Evolutionary conservation across 495 filamentous ascomycete species (phyloP).

Genomic region (Xylaria castorea): DNA sequence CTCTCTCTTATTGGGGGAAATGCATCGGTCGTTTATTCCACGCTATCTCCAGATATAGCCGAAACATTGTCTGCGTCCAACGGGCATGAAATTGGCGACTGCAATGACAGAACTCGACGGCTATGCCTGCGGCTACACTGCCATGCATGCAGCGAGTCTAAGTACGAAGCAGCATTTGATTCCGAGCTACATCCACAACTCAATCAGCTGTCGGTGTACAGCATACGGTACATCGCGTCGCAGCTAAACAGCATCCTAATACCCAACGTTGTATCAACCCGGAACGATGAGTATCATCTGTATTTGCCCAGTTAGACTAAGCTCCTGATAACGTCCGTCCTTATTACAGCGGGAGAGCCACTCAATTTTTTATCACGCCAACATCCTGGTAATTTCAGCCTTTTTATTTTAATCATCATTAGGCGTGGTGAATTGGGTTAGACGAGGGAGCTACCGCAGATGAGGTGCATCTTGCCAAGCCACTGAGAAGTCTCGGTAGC

Average conservation of each 20-base stretch:
- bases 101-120: not conserved
- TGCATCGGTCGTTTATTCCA: not conserved
- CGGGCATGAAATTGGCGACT: not conserved
- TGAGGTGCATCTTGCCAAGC: slow-evolving; percentile 25
- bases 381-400: slow-evolving; percentile 18
- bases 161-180: not conserved
- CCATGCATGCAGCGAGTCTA: not conserved
- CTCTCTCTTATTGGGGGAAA: not conserved
- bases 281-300: not conserved
- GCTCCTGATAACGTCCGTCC: not conserved
- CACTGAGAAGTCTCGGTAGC: not conserved
- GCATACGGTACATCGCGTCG: not conserved
- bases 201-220: not conserved
- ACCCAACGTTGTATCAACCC: not conserved
- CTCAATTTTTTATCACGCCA: slow-evolving; percentile 11
- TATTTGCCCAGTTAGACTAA: not conserved
- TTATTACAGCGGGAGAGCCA: slow-evolving; percentile 5
- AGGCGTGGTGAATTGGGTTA: slow-evolving; percentile 19
- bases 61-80: slow-evolving; percentile 9
- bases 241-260: not conserved
- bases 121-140: slow-evolving; percentile 13
- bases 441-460: slow-evolving; percentile 19
- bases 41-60: slow-evolving; percentile 23
- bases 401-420: slow-evolving; percentile 28
- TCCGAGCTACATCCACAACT: not conserved